Base-by-base conservation (phyloP, 768 basidiomycete species). In the Dentipellis sp. region DNA sequence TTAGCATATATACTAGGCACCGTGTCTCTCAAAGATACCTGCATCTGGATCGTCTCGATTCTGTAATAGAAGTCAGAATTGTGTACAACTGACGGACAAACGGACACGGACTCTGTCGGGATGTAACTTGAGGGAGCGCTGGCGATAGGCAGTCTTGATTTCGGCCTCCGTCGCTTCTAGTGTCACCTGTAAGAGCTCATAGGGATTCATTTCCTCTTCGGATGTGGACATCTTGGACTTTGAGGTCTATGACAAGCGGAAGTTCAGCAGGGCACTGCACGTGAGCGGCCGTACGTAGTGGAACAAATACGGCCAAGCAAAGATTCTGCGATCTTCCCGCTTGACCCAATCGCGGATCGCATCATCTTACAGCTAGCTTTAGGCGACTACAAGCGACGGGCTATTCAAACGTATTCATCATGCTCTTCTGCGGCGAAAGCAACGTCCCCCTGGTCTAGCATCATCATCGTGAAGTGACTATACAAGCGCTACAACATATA, bases 41-140 rank as follows among this genome's bases (percentile, higher is more conserved):
- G 90, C 90, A 71, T 89, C 78, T 39, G 88, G 85, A 64, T 90
- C 87, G 58, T 88, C 81, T 35, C 82, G 82, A 59, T 91, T 90
- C 87, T 91, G 68, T 4, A 62, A 59, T 19, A 11, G 3, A 4
- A 45, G 48, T 59, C 37, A 52, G 62, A 34, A 47, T 11, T 52
- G 42, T 22, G 61, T 40, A 38, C 16, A 7, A 14, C 34, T 38
- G 6, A 57, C 34, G 16, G 53, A 17, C 22, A 2, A 19, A 57
- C 40, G 22, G 10, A 59, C 58, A 76, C 80, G 59, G 61, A 90
- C 90, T 65, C 88, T 80, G 66, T 92, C 91, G 29, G 91, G 91
- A 70, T 93, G 91, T 37, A 91, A 88, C 72, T 90, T 91, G 63
- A 90, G 76, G 1, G 91, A 91, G 29, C 81, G 75, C 57, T 88